Conservation (phyloP, 192 early-diverging fungal genomes). For the Backusella parvicylindrica region DNA sequence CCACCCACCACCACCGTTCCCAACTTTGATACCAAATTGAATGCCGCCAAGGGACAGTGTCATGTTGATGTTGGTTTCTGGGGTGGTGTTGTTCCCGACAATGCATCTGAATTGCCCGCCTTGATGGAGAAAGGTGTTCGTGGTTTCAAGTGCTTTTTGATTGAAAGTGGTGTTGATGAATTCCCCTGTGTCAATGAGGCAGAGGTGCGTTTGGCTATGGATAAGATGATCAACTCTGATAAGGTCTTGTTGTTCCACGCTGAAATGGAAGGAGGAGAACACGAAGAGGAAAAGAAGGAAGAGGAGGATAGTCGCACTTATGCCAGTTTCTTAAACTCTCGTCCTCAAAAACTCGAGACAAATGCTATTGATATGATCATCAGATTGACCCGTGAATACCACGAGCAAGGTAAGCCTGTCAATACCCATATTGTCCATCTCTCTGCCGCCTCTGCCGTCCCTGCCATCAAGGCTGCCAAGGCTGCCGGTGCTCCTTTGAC, state of each 20-base stretch:
- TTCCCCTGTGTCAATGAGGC: constrained; percentile 76
- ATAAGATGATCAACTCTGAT: constrained; percentile 37
- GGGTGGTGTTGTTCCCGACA: constrained; percentile 78
- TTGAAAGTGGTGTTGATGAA: constrained; percentile 80
- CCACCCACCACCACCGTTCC: constrained; percentile 76
- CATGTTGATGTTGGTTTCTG: constrained; percentile 79
- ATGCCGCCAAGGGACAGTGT: constrained; percentile 64
- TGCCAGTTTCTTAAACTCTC: constrained; percentile 63
- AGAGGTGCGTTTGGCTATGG: constrained; percentile 65
- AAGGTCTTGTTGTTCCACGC: constrained; percentile 78
- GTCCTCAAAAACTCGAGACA: constrained; percentile 69
- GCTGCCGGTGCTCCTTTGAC: constrained; percentile 66
- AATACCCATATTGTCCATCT: constrained; percentile 81
- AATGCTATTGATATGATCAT: constrained; percentile 73
- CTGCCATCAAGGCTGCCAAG: constrained; percentile 69
- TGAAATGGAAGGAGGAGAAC: constrained; percentile 50
- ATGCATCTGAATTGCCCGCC: constrained; percentile 57
- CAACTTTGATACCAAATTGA: constrained; percentile 61
- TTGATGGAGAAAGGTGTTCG: constrained; percentile 67
- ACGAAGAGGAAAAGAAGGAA: constrained; percentile 9
- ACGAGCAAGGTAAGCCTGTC: constrained; percentile 46
- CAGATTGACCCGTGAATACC: constrained; percentile 62
- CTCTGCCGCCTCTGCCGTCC: constrained; percentile 72
- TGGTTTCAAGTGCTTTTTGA: constrained; percentile 85
- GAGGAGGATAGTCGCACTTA: constrained; percentile 51